Evolutionary conservation across 148 eudicot species (phyloP).

Genomic region (Vaccinium darrowii): DNA sequence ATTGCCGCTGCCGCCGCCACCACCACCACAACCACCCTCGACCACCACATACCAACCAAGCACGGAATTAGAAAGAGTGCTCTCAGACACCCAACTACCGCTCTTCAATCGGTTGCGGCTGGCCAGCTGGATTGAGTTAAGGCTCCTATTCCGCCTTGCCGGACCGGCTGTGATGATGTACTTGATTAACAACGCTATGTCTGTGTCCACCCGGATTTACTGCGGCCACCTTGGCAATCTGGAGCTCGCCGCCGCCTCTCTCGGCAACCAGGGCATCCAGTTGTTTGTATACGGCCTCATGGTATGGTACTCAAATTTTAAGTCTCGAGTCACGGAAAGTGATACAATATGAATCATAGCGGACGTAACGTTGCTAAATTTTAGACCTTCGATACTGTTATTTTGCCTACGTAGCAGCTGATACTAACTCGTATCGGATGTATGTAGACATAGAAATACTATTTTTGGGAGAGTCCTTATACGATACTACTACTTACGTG

Average conservation of each 20-base stretch:
- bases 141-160: slow-evolving; percentile 31
- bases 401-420: too few relatives aligned
- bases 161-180: slow-evolving; percentile 57
- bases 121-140: slow-evolving; percentile 39
- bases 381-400: too few relatives aligned
- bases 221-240: slow-evolving; percentile 70
- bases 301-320: slow-evolving; percentile 24
- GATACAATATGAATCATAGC: neutral
- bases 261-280: slow-evolving; percentile 61
- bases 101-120: slow-evolving; percentile 18
- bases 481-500: too few relatives aligned
- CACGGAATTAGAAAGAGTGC: slow-evolving; percentile 33
- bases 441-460: too few relatives aligned
- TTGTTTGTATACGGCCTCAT: slow-evolving; percentile 57
- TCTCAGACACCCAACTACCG: slow-evolving; percentile 22
- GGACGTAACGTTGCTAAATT: too few relatives aligned
- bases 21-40: neutral
- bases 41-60: neutral
- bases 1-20: neutral
- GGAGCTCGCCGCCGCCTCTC: slow-evolving; percentile 50
- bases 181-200: slow-evolving; percentile 44
- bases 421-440: too few relatives aligned
- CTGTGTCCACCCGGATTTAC: slow-evolving; percentile 54
- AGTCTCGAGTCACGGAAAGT: neutral
- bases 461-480: too few relatives aligned